Evolutionary conservation across 192 early-diverging fungal genomes (phyloP).

Genomic region (Coemansia erecta): DNA sequence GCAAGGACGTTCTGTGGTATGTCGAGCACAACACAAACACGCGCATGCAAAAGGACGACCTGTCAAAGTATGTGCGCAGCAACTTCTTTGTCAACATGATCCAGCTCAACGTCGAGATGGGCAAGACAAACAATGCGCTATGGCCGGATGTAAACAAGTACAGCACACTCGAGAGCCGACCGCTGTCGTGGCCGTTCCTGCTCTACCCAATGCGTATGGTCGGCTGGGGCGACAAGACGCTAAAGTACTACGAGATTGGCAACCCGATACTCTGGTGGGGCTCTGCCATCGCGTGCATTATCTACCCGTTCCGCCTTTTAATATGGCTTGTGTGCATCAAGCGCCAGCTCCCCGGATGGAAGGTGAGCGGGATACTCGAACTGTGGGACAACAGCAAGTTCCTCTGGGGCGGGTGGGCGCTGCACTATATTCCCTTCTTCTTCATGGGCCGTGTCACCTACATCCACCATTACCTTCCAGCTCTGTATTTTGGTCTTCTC

Average conservation of each 20-base stretch:
- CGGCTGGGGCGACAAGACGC: slow-evolving; percentile 70
- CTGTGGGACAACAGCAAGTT: slow-evolving; percentile 70
- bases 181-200: slow-evolving; percentile 87
- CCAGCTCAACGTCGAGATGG: slow-evolving; percentile 53
- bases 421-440: slow-evolving; percentile 93
- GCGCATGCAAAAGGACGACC: slow-evolving; percentile 40
- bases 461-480: slow-evolving; percentile 94
- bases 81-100: slow-evolving; percentile 42
- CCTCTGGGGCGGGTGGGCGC: slow-evolving; percentile 77
- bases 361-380: slow-evolving; percentile 48
- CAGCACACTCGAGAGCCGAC: slow-evolving; percentile 56
- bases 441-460: slow-evolving; percentile 89
- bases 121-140: slow-evolving; percentile 51
- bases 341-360: slow-evolving; percentile 32
- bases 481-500: slow-evolving; percentile 79
- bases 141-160: slow-evolving; percentile 54
- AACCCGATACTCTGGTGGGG: slow-evolving; percentile 91
- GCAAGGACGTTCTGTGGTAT: slow-evolving; percentile 60
- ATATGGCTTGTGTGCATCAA: slow-evolving; percentile 18
- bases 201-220: slow-evolving; percentile 81
- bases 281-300: slow-evolving; percentile 46
- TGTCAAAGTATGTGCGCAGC: slow-evolving; percentile 32
- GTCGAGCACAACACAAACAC: slow-evolving; percentile 39
- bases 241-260: slow-evolving; percentile 88
- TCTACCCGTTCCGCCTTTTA: slow-evolving; percentile 36